Base-by-base conservation (phyloP, 2,329 filamentous ascomycete genomes). In the Aspergillus pseudotamarii region DNA sequence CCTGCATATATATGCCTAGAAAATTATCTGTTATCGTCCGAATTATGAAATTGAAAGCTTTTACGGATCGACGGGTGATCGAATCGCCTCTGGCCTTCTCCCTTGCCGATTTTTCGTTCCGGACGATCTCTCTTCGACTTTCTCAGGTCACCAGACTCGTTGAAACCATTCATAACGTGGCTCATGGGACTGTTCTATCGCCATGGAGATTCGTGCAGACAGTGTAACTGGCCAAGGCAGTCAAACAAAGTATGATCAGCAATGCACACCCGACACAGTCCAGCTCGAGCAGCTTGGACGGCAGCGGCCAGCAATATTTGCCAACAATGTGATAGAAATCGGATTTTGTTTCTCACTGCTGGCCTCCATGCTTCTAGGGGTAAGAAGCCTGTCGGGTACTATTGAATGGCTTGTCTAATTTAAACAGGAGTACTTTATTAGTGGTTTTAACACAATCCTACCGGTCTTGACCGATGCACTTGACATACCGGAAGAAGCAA, bases 371-470 rank as follows among this genome's bases (percentile, higher is more conserved):
- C 46, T 50, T 30, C 23, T 50, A 16, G 21, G 12, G 1, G 46
- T 50, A 50, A 50, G 46, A 28, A 4, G 2, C 23, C 46, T 8
- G 23, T 6, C 3, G 14, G 28, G 1, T 6, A 50, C 8, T 14
- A 3, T 11, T 8, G 2, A 19, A 28, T 3, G 26, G 8, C 46
- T 28, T 30, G 4, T 50, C 46, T 50, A 5, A 50, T 9, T 28
- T 14, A 3, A 19, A 16, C 23, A 50, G 46, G 46, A 50, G 3
- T 50, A 50, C 14, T 50, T 50, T 10, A 50, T 50, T 12, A 50
- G 46, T 4, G 46, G 46, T 1, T 50, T 64, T 28, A 64, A 64
- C 19, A 61, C 59, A 8, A 51, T 64, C 48, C 59, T 64, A 9
- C 62, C 62, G 0, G 54, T 58, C 9, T 34, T 64, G 6, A 54